A percentile compares a stretch with the other conserved stretches of the same genome.
These are phyloP conservation scores for Lodderomyces margitis DNA, from an alignment of 1,139 yeast species.

Conservation along the genomic window DNA sequence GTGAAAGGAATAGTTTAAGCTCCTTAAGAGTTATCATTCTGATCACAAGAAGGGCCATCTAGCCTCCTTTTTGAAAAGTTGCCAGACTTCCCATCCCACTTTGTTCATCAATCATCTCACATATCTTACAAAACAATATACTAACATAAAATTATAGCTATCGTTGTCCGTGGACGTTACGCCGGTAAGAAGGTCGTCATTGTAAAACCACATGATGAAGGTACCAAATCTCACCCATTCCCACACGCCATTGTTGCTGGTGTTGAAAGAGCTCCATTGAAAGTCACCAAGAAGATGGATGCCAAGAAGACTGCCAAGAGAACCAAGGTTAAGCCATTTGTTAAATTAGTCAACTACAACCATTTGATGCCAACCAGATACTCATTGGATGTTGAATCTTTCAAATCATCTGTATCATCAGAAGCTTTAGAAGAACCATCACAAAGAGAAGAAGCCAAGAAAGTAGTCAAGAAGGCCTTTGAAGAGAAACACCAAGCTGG, in stretches of 20 bases:
- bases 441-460: constrained; percentile 98
- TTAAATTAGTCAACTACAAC: constrained; percentile 99
- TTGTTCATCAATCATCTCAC: constrained; percentile 1
- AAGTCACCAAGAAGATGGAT: constrained; percentile 93
- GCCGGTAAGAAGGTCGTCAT: constrained; percentile 99
- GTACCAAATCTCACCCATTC: constrained; percentile 98
- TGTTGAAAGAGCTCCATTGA: constrained; percentile 97
- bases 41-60: no score
- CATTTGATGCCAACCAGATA: constrained; percentile 99
- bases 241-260: constrained; percentile 99
- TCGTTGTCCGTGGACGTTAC: constrained; percentile 99
- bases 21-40: no score
- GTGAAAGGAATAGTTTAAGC: no score
- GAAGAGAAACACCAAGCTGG: constrained; percentile 99
- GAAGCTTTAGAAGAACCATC: constrained; percentile 98
- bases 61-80: no score
- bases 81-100: no score
- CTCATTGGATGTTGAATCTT: constrained; percentile 94
- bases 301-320: constrained; percentile 97
- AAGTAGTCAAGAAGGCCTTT: constrained; percentile 97
- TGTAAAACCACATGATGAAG: constrained; percentile 98
- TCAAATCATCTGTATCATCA: constrained; percentile 87
- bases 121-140: constrained; percentile 15
- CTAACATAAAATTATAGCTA: constrained; percentile 60
- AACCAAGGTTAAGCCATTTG: constrained; percentile 98